These are phyloP conservation scores for Corynespora cassiicola DNA, from an alignment of 2,329 filamentous ascomycete genomes.

Conservation along the genomic window DNA sequence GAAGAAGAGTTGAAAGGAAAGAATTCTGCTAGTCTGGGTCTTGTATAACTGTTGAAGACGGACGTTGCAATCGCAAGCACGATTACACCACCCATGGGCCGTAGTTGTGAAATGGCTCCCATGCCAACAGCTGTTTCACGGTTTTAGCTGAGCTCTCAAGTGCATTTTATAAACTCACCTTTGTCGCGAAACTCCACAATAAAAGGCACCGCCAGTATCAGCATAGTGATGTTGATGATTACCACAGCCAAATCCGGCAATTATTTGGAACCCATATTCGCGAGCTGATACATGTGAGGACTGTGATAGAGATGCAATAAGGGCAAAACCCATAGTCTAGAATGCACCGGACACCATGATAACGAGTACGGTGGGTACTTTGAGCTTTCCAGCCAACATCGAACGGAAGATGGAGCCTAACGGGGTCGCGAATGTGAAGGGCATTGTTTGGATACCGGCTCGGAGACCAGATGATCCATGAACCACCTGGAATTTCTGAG, in stretches of 20 bases:
- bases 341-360: conserved; percentile 5
- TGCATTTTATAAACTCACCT: conserved; percentile 4
- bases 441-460: conserved; percentile 14
- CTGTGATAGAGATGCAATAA: conserved; percentile 8
- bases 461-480: conserved; percentile 2
- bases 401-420: conserved; percentile 8
- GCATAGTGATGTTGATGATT: conserved; percentile 8
- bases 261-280: conserved; percentile 14
- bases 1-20: background rate
- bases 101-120: conserved; percentile 7
- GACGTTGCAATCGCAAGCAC: conserved; percentile 12
- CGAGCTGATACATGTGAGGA: background rate
- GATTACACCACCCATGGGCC: conserved; percentile 11
- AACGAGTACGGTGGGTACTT: conserved; percentile 9
- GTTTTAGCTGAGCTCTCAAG: background rate
- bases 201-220: conserved; percentile 12
- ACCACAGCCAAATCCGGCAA: conserved; percentile 16
- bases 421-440: conserved; percentile 13
- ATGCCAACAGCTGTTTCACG: conserved; percentile 11
- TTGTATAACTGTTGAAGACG: conserved; percentile 9
- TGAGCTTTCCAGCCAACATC: conserved; percentile 2
- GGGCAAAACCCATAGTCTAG: conserved; percentile 13
- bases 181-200: conserved; percentile 8
- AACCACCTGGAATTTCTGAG: conserved; percentile 12
- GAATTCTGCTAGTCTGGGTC: conserved; percentile 1